Conservation (phyloP, 2,329 filamentous ascomycete species). For the Fusarium fujikuroi region DNA sequence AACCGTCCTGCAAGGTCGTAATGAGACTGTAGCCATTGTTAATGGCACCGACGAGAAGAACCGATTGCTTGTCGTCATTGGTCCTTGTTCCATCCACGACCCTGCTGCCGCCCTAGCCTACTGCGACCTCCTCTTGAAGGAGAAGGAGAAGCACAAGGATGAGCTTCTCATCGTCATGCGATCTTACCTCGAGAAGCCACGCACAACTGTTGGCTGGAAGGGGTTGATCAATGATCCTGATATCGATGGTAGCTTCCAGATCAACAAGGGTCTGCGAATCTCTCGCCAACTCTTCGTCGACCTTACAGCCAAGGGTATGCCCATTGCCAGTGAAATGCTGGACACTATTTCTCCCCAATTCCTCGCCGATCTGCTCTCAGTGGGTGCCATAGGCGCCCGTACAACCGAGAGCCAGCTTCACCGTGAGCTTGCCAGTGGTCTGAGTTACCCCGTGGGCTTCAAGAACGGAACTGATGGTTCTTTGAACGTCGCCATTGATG, state of each 20-base stretch:
- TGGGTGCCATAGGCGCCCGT: constrained; percentile 93
- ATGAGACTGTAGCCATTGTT: constrained; percentile 75
- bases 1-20: constrained; percentile 70
- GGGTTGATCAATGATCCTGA: constrained; percentile 98
- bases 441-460: constrained; percentile 98
- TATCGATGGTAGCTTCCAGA: constrained; percentile 98
- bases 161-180: constrained; percentile 97
- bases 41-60: constrained; percentile 72
- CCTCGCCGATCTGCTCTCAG: constrained; percentile 88
- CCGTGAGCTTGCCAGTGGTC: constrained; percentile 89
- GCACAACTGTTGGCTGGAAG: constrained; percentile 99
- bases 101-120: constrained; percentile 91
- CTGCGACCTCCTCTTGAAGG: constrained; percentile 81
- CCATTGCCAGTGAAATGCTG: constrained; percentile 96
- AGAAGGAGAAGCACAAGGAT: constrained; percentile 88
- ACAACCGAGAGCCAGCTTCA: constrained; percentile 97
- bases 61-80: constrained; percentile 79
- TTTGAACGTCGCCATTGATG: constrained; percentile 90
- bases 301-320: constrained; percentile 91
- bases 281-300: constrained; percentile 93
- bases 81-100: constrained; percentile 98
- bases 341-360: constrained; percentile 99
- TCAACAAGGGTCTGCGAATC: constrained; percentile 93
- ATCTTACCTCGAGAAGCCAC: constrained; percentile 97
- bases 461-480: constrained; percentile 98